Evolutionary conservation across 441 rosid genomes (phyloP).

Genomic region (Erodium trifolium): DNA sequence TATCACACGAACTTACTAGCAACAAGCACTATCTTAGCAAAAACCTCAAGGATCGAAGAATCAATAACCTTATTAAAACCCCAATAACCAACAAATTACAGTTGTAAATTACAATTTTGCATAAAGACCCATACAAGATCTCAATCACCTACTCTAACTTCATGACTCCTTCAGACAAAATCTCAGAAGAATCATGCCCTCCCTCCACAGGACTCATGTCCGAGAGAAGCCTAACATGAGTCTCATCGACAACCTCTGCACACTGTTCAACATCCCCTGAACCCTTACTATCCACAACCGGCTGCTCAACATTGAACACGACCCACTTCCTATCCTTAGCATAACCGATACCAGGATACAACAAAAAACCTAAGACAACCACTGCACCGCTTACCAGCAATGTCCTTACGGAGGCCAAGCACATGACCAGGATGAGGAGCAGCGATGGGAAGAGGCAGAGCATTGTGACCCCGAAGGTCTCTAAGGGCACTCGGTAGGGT

Average conservation of each 20-base stretch:
- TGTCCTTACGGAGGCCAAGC: slow-evolving; percentile 55
- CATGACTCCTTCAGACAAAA: slow-evolving; percentile 17
- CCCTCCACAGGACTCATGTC: slow-evolving; percentile 13
- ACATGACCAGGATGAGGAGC: slow-evolving; percentile 71
- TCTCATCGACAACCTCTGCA: slow-evolving; percentile 41
- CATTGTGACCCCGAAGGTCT: slow-evolving; percentile 51
- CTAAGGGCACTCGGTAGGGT: slow-evolving; percentile 64
- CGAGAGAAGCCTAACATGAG: slow-evolving; percentile 38
- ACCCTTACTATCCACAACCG: background rate
- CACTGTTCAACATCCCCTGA: slow-evolving; percentile 16
- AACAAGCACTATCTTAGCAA: too few species aligned
- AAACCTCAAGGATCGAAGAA: too few species aligned
- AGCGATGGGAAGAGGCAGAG: slow-evolving; percentile 62
- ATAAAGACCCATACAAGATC: background rate
- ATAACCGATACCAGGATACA: slow-evolving; percentile 42
- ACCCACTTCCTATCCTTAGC: slow-evolving; percentile 50
- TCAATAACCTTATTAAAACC: too few species aligned
- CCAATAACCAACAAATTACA: too few species aligned
- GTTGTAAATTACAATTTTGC: background rate
- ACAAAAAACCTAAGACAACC: slow-evolving; percentile 41
- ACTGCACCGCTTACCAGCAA: slow-evolving; percentile 49
- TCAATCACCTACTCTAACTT: slow-evolving; percentile 19
- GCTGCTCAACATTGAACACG: slow-evolving; percentile 30
- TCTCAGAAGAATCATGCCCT: slow-evolving; percentile 18
- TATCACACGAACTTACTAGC: too few species aligned